A percentile compares a stretch with the other conserved stretches of the same genome.
Evolutionary conservation across 1,284 basidiomycete genomes (phyloP).

Genomic region (Xerocomus minutiporus): DNA sequence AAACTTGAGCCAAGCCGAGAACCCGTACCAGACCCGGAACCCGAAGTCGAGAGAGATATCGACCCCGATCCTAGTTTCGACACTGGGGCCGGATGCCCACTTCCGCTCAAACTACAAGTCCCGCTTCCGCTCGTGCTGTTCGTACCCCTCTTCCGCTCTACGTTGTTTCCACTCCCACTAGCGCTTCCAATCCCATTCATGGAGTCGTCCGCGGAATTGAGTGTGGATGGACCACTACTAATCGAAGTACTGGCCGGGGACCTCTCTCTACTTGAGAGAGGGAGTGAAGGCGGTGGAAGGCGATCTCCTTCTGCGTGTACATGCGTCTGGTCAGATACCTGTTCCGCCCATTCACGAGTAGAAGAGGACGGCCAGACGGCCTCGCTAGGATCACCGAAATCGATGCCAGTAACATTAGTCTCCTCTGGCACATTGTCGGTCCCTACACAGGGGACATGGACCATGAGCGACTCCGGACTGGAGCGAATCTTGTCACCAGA

Average conservation of each 20-base stretch:
- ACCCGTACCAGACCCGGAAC: slow-evolving; percentile 25
- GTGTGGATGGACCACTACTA: slow-evolving; percentile 22
- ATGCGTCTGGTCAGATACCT: slow-evolving; percentile 25
- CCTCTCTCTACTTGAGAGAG: slow-evolving; percentile 13
- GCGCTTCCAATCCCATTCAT: slow-evolving; percentile 12
- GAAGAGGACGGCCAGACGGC: slow-evolving; percentile 31
- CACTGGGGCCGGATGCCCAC: slow-evolving; percentile 7
- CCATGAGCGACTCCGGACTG: slow-evolving; percentile 25
- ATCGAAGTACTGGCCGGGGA: slow-evolving; percentile 26
- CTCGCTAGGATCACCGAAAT: slow-evolving; percentile 40
- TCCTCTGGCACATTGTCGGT: slow-evolving; percentile 5
- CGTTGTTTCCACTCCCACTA: slow-evolving; percentile 10
- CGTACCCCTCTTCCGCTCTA: slow-evolving; percentile 10
- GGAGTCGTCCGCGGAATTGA: slow-evolving; percentile 28
- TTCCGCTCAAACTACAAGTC: slow-evolving; percentile 6
- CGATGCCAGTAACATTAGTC: slow-evolving; percentile 19
- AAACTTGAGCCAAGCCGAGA: slow-evolving; percentile 27
- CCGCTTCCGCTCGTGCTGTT: slow-evolving; percentile 14
- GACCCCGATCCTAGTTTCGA: slow-evolving; percentile 23
- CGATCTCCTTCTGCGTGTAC: slow-evolving; percentile 2
- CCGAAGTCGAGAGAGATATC: slow-evolving; percentile 23
- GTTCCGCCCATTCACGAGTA: slow-evolving; percentile 32
- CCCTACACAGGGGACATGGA: slow-evolving; percentile 31
- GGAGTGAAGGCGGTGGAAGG: slow-evolving; percentile 4
- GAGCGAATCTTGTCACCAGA: slow-evolving; percentile 9